Evolutionary conservation across 225 moss, liverwort and hornwort species (phyloP), one percentile per base, ranked within the genome.

Genomic region (Polytrichum commune): DNA sequence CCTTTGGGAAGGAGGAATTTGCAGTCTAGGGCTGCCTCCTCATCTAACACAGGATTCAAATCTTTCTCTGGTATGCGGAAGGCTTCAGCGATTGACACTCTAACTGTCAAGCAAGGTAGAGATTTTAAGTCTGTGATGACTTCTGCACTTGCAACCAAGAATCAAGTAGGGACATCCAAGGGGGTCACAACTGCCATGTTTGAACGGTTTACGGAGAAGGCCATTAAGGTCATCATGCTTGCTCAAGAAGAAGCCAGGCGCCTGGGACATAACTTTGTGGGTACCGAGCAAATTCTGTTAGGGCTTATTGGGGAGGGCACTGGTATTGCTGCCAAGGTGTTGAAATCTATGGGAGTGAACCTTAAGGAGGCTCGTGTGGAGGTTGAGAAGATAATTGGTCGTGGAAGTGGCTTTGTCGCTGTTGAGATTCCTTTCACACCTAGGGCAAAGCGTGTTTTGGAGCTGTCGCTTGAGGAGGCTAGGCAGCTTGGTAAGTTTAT

Each of bases 351-450:
- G 94, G 97, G 97, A 0, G 97, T 97, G 5, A 97, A 97, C 60
- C 63, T 97, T 60, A 97, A 97, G 71, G 97, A 97, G 79, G 97
- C 97, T 1, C 97, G 97, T 64, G 97, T 97, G 55, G 97, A 97
- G 83, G 97, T 97, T 18, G 97, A 97, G 85, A 97, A 97, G 81
- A 97, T 97, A 63, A 97, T 97, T 46, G 97, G 97, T 2, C 94
- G 97, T 6, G 97, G 97, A 0, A 97, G 97, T 74, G 97, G 97
- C 0, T 97, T 97, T 74, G 97, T 97, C 55, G 97, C 97, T 23
- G 97, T 97, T 46, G 97, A 97, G 73, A 97, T 97, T 81, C 97
- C 97, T 1, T 97, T 97, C 67, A 97, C 97, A 27, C 97, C 97
- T 1, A 80, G 97, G 27, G 97, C 97, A 1, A 97, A 97, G 80